Evolutionary conservation across 2,329 filamentous ascomycete species (phyloP).

Genomic region (Parastagonospora avenae): DNA sequence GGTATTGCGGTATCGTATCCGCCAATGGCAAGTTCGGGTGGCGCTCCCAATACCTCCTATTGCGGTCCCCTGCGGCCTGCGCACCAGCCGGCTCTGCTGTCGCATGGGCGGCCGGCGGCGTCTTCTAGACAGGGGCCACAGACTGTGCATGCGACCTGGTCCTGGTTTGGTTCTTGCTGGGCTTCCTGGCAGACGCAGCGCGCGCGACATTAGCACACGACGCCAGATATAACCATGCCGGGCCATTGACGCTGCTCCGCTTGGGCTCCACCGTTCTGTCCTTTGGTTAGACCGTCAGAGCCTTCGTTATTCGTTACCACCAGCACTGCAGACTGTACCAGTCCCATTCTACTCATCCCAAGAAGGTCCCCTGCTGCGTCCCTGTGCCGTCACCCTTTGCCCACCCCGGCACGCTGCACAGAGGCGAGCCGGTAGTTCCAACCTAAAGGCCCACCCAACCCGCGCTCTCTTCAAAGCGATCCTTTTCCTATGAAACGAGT

Average conservation of each 20-base stretch:
- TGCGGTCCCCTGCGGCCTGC: slow-evolving; percentile 17
- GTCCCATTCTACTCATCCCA: slow-evolving; percentile 6
- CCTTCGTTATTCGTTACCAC: slow-evolving; percentile 2
- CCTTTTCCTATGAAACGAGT: slow-evolving; percentile 46
- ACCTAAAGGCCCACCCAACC: slow-evolving; percentile 33
- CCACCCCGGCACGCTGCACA: slow-evolving; percentile 21
- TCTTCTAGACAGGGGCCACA: slow-evolving; percentile 23
- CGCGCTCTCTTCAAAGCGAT: slow-evolving; percentile 28
- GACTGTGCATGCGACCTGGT: slow-evolving; percentile 27
- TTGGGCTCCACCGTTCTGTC: slow-evolving; percentile 14
- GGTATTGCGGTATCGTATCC: slow-evolving; percentile 25
- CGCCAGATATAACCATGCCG: slow-evolving; percentile 20
- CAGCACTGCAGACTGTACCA: no score
- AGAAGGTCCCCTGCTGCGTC: slow-evolving; percentile 16
- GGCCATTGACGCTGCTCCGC: slow-evolving; percentile 13
- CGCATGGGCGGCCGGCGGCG: slow-evolving; percentile 22
- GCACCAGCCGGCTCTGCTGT: slow-evolving; percentile 13
- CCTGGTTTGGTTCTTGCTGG: slow-evolving; percentile 11
- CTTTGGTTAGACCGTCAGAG: slow-evolving; percentile 11
- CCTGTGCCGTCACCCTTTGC: slow-evolving; percentile 27
- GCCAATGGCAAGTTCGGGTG: slow-evolving; percentile 19
- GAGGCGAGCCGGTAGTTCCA: slow-evolving; percentile 32
- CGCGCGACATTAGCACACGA: slow-evolving; percentile 1
- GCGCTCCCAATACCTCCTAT: slow-evolving; percentile 30
- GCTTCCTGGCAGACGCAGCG: slow-evolving; percentile 24